Evolutionary conservation across 2,329 filamentous ascomycete species (phyloP).

Genomic region (Penicillium paneum): DNA sequence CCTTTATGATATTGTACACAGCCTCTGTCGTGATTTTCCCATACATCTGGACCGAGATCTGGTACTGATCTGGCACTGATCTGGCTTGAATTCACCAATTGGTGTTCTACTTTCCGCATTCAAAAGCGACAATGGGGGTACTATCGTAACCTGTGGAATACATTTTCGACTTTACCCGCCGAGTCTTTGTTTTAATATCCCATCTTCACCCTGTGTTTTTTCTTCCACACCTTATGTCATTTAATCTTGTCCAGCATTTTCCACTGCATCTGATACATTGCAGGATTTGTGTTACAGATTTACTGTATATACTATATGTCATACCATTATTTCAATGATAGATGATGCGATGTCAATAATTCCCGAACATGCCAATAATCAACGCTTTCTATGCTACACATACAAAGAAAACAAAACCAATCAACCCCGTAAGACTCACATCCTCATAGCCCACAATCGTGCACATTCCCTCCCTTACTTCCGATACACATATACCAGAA

Average conservation of each 20-base stretch:
- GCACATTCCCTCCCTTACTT: background rate
- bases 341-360: slow-evolving; percentile 13
- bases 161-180: background rate
- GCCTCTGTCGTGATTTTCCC: slow-evolving; percentile 80
- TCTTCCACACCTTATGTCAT: slow-evolving; percentile 4
- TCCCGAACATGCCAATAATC: background rate
- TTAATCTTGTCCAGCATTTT: slow-evolving; percentile 1
- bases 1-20: slow-evolving; percentile 70
- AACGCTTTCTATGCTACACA: background rate
- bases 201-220: background rate
- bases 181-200: slow-evolving; percentile 12
- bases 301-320: slow-evolving; percentile 11
- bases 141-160: no score
- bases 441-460: background rate
- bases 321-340: slow-evolving; percentile 3
- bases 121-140: background rate
- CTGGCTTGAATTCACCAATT: background rate
- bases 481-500: background rate
- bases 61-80: slow-evolving; percentile 34
- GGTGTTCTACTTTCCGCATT: slow-evolving; percentile 2
- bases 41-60: slow-evolving; percentile 69
- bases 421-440: background rate
- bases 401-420: background rate
- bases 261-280: background rate
- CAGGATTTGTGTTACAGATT: background rate